These are phyloP conservation scores for Yarrowia hollandica DNA, from an alignment of 805 yeast genomes.

Conservation along the genomic window DNA sequence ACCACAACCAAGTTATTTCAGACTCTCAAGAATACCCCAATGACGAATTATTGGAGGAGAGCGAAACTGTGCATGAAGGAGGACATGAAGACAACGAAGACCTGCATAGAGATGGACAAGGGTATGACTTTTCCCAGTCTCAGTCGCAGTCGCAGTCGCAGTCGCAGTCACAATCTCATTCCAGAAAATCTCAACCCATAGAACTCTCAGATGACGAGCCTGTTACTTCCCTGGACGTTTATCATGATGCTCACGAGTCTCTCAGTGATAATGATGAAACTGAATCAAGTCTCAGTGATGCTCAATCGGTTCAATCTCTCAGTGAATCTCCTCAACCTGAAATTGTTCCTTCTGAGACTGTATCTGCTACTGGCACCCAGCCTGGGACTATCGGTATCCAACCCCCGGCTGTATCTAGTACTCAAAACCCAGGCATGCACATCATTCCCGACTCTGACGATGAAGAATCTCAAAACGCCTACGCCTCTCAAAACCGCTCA, in stretches of 20 bases:
- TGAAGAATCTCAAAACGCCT: not conserved
- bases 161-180: too few relatives aligned
- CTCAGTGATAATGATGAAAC: not conserved
- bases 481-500: not conserved
- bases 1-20: not conserved
- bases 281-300: not conserved
- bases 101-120: constrained; percentile 11
- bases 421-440: not conserved
- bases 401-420: too few relatives aligned
- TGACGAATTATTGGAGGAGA: not conserved
- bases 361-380: too few relatives aligned
- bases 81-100: not conserved
- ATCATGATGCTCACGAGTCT: not conserved
- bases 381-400: too few relatives aligned
- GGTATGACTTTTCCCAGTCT: not conserved
- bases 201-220: constrained; percentile 1
- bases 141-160: not conserved
- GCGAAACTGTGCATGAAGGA: too few relatives aligned
- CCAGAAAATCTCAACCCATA: not conserved
- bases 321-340: too few relatives aligned
- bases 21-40: not conserved
- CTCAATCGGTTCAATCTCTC: not conserved
- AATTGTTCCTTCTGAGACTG: too few relatives aligned
- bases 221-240: not conserved
- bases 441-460: constrained; percentile 4